Evolutionary conservation across 495 filamentous ascomycete genomes (phyloP).

Genomic region (Lindgomyces ingoldianus): DNA sequence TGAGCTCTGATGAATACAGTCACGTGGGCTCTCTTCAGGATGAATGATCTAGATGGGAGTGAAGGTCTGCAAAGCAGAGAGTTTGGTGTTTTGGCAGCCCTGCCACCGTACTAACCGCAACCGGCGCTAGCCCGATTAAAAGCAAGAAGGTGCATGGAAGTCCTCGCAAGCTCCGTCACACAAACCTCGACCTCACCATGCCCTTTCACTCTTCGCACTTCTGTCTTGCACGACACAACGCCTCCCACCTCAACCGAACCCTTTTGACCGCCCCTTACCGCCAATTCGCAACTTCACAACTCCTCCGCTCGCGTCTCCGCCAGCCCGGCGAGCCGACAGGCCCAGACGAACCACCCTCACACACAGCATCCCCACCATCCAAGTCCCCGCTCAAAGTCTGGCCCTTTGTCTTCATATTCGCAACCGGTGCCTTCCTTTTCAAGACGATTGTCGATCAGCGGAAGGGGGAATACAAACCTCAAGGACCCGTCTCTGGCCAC

Average conservation of each 20-base stretch:
- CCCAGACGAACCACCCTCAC: conserved; percentile 28
- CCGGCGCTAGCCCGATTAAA: not conserved
- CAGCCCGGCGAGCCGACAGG: conserved; percentile 30
- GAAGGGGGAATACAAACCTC: conserved; percentile 44
- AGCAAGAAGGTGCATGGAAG: not conserved
- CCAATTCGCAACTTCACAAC: conserved; percentile 1
- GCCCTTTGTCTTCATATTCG: conserved; percentile 64
- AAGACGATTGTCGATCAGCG: conserved; percentile 62
- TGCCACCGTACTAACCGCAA: not conserved
- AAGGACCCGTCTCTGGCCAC: conserved; percentile 24
- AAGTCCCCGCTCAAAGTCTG: conserved; percentile 59
- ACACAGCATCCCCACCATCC: conserved; percentile 17
- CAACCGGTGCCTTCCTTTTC: conserved; percentile 61
- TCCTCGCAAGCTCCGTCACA: conserved; percentile 2
- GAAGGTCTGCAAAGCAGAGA: not conserved
- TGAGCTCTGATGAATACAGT: too few relatives aligned
- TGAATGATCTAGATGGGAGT: too few relatives aligned
- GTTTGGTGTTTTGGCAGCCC: not conserved
- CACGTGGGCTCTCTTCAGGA: too few relatives aligned
- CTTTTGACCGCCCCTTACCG: not conserved
- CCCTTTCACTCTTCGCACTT: not conserved
- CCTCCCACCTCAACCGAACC: not conserved
- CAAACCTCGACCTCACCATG: conserved; percentile 6
- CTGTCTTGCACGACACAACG: not conserved
- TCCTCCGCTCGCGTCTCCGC: conserved; percentile 17